Evolutionary conservation across 345 rosid genomes (phyloP).

Genomic region (Kandelia obovata): DNA sequence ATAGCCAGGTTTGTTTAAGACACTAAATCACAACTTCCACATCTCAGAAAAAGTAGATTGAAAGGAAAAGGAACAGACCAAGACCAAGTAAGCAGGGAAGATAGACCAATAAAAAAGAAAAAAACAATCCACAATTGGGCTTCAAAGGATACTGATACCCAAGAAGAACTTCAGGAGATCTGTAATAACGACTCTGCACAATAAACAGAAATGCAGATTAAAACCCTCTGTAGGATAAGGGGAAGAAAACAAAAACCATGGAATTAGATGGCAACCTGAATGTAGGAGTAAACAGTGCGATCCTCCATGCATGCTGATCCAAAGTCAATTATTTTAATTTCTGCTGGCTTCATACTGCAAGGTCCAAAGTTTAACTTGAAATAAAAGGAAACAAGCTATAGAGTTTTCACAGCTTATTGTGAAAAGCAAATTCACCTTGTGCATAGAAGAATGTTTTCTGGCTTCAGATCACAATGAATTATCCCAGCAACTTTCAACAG

Average conservation of each 20-base stretch:
- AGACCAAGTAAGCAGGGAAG: background rate
- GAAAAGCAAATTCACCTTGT: slow-evolving; percentile 58
- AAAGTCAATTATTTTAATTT: slow-evolving; percentile 94
- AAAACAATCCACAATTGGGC: slow-evolving; percentile 10
- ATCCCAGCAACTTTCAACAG: slow-evolving; percentile 92
- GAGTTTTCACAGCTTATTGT: slow-evolving; percentile 15
- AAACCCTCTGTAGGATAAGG: slow-evolving; percentile 14
- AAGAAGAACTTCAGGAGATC: slow-evolving; percentile 98
- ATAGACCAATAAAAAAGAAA: slow-evolving; percentile 8
- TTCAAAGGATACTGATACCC: slow-evolving; percentile 93
- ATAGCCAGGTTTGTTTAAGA: no score
- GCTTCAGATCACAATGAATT: slow-evolving; percentile 98
- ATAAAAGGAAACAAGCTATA: slow-evolving; percentile 8
- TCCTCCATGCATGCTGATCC: slow-evolving; percentile 99
- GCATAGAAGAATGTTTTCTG: slow-evolving; percentile 94
- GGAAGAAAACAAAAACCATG: slow-evolving; percentile 8
- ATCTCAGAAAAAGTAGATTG: no score
- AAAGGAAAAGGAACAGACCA: no score
- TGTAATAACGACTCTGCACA: slow-evolving; percentile 97
- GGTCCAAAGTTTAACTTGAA: slow-evolving; percentile 19
- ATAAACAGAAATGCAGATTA: slow-evolving; percentile 24
- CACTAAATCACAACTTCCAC: no score
- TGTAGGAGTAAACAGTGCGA: slow-evolving; percentile 95
- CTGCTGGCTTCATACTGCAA: slow-evolving; percentile 86
- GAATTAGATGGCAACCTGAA: slow-evolving; percentile 60